Percentiles rank a stretch among this genome's conserved stretches.
These are phyloP conservation scores for Taiwanofungus camphoratus DNA, from an alignment of 1,284 basidiomycete species.

Conservation along the genomic window DNA sequence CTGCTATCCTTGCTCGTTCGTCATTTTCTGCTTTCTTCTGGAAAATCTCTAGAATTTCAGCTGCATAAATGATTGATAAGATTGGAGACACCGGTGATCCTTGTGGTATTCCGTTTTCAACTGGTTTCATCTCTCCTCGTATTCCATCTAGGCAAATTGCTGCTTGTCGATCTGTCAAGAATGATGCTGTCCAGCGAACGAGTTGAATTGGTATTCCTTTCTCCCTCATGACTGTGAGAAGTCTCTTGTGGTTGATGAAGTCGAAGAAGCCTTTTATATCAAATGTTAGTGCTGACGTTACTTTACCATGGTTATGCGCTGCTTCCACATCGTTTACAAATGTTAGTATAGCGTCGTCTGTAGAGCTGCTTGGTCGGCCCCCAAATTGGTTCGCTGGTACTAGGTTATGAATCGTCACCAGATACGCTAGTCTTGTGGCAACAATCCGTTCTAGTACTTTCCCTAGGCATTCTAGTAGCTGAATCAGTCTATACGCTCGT, in stretches of 20 bases:
- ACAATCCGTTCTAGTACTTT: conserved; percentile 17
- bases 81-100: conserved; percentile 7
- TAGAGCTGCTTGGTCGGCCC: conserved; percentile 12
- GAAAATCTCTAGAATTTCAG: conserved; percentile 3
- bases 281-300: conserved; percentile 9
- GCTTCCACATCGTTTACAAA: conserved; percentile 8
- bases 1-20: background rate
- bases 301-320: conserved; percentile 2
- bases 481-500: conserved; percentile 16
- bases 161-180: conserved; percentile 2
- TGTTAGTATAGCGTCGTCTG: conserved; percentile 7
- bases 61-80: conserved; percentile 6
- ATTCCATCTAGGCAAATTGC: conserved; percentile 7
- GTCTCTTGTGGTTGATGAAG: conserved; percentile 5
- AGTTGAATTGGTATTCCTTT: conserved; percentile 4
- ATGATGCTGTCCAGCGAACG: conserved; percentile 7
- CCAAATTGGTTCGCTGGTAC: conserved; percentile 19
- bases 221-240: conserved; percentile 1
- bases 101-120: conserved; percentile 7
- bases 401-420: conserved; percentile 5
- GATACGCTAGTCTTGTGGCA: conserved; percentile 10
- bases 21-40: conserved; percentile 1
- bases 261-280: conserved; percentile 12
- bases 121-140: conserved; percentile 1
- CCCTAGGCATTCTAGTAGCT: conserved; percentile 16